Evolutionary conservation across 108 stramenopile species (phyloP).

Genomic region (Cyclotella atomus): DNA sequence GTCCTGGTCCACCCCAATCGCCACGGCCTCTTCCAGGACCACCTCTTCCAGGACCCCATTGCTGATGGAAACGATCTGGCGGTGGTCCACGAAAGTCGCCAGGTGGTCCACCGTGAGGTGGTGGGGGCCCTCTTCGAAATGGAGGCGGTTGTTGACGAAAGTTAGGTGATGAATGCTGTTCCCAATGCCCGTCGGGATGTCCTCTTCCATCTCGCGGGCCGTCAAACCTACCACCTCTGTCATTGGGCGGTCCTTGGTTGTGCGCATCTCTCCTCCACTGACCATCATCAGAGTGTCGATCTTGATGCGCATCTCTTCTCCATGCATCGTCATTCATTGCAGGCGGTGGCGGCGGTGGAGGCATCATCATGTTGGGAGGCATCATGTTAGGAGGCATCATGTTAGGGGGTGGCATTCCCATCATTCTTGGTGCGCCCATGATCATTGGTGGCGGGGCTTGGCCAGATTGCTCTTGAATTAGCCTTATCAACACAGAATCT

Average conservation of each 20-base stretch:
- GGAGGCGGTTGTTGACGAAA: conserved; percentile 17
- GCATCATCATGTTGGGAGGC: conserved; percentile 12
- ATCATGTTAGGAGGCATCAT: conserved; percentile 25
- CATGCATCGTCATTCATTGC: conserved; percentile 6
- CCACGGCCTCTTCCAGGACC: conserved; percentile 12
- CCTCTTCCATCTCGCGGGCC: neutral
- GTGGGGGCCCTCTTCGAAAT: conserved; percentile 11
- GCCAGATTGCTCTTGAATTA: conserved; percentile 77
- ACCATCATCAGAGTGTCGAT: neutral
- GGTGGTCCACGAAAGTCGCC: neutral
- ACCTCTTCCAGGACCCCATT: conserved; percentile 14
- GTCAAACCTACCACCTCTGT: conserved; percentile 4
- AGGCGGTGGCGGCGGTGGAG: conserved; percentile 10
- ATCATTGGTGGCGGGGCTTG: conserved; percentile 22
- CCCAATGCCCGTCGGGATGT: conserved; percentile 8
- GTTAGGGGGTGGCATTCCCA: conserved; percentile 17
- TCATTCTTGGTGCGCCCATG: conserved; percentile 9
- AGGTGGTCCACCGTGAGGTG: conserved; percentile 6
- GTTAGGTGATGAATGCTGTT: conserved; percentile 6
- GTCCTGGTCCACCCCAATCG: conserved; percentile 14
- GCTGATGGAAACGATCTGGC: conserved; percentile 14
- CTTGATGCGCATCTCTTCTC: neutral
- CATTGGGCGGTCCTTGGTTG: neutral
- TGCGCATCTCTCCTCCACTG: conserved; percentile 3
- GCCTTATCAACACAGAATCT: conserved; percentile 68